A percentile compares a stretch with the other conserved stretches of the same genome.
Conservation (phyloP, 1,284 basidiomycete genomes). For the Marasmius tenuissimus region DNA sequence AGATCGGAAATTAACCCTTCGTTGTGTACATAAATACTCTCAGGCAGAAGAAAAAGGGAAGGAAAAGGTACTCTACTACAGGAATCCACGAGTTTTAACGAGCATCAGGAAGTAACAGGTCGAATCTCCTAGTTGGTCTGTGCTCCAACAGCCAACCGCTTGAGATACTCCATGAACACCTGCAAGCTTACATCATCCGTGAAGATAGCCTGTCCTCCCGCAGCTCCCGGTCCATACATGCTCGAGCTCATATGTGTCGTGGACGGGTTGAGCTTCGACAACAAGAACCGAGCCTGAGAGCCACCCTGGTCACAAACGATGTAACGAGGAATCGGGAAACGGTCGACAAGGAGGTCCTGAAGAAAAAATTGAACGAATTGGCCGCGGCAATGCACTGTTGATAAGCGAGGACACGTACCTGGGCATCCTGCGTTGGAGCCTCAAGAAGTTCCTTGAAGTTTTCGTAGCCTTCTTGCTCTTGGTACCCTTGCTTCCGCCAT, state of each 20-base stretch:
- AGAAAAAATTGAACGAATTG: conserved; percentile 7
- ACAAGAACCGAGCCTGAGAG: conserved; percentile 94
- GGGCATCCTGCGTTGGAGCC: conserved; percentile 76
- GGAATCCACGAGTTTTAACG: neutral
- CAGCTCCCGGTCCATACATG: conserved; percentile 78
- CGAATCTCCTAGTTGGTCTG: conserved; percentile 53
- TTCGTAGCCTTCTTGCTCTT: conserved; percentile 98
- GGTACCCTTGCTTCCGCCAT: conserved; percentile 99
- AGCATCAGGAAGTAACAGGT: too few species aligned
- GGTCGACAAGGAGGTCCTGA: conserved; percentile 90
- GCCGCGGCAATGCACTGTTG: neutral
- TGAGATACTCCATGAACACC: conserved; percentile 95
- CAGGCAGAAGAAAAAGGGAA: neutral
- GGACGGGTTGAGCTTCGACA: conserved; percentile 96
- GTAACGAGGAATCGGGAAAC: conserved; percentile 96
- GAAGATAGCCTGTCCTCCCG: conserved; percentile 91
- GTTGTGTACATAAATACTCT: neutral
- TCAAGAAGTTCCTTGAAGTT: conserved; percentile 97
- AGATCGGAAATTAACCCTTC: neutral
- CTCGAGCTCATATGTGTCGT: conserved; percentile 94
- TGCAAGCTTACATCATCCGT: conserved; percentile 98
- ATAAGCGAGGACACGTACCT: conserved; percentile 39
- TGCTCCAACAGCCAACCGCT: conserved; percentile 77
- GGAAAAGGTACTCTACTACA: neutral
- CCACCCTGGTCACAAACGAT: conserved; percentile 98